Conservation (phyloP, 106 monocot genomes). For the Posidonia australis region DNA sequence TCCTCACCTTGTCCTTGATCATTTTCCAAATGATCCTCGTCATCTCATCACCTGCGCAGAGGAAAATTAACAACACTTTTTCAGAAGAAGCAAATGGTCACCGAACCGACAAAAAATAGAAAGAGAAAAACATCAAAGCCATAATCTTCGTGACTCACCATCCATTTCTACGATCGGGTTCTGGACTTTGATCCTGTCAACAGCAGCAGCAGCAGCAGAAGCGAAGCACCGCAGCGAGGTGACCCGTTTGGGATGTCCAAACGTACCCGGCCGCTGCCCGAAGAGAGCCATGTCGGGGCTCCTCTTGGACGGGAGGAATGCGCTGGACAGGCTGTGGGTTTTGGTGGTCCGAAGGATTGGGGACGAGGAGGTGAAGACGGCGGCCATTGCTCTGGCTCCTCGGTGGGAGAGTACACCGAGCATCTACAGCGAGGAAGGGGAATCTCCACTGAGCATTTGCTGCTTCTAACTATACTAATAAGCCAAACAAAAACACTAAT, state of each 20-base stretch:
- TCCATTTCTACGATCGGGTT: slow-evolving; percentile 91
- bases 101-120: background rate
- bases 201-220: slow-evolving; percentile 18
- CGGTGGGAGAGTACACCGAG: background rate
- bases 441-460: too few species aligned
- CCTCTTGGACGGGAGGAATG: background rate
- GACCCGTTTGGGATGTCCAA: background rate
- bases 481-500: too few species aligned
- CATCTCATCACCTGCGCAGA: slow-evolving; percentile 66
- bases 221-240: slow-evolving; percentile 33
- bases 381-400: slow-evolving; percentile 6
- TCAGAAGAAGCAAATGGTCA: background rate
- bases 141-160: slow-evolving; percentile 17
- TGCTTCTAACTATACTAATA: too few species aligned
- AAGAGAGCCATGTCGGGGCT: slow-evolving; percentile 7
- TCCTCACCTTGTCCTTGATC: slow-evolving; percentile 72
- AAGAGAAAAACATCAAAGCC: too few species aligned
- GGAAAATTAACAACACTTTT: background rate
- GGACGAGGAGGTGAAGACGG: slow-evolving; percentile 1
- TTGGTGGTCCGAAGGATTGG: background rate
- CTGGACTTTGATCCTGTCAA: slow-evolving; percentile 44
- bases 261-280: background rate
- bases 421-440: background rate
- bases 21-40: slow-evolving; percentile 70
- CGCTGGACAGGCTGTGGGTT: background rate